phyloP scores from a whole-genome alignment of 2,329 filamentous ascomycete species.

The Dichotomopilus funicola region DNA sequence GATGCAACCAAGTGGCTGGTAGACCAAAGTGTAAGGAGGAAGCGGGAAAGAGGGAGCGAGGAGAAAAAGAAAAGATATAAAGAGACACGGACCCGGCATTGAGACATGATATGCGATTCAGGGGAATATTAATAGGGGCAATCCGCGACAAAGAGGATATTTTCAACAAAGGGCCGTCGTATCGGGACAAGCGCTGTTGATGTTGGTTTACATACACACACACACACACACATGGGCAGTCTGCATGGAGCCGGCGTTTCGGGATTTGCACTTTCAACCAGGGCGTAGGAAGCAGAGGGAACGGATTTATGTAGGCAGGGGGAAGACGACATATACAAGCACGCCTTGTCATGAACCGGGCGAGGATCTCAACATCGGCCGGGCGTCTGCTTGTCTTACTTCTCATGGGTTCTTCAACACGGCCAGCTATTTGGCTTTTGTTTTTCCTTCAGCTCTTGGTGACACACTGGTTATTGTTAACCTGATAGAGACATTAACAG shows the following conservation, averaged over 20 bases:
- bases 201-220: background rate
- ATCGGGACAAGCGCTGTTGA: background rate
- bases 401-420: slow-evolving; percentile 17
- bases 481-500: background rate
- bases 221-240: background rate
- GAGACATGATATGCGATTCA: background rate
- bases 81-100: too few relatives aligned
- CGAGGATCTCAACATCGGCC: slow-evolving; percentile 24
- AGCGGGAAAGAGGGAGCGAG: background rate
- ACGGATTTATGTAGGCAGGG: too few relatives aligned
- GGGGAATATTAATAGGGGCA: background rate
- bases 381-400: background rate
- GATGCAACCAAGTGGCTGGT: background rate
- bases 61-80: too few relatives aligned
- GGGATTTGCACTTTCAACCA: background rate
- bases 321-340: slow-evolving; percentile 5
- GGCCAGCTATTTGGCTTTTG: background rate
- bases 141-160: too few relatives aligned
- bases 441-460: background rate
- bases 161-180: slow-evolving; percentile 15
- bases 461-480: background rate
- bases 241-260: slow-evolving; percentile 16
- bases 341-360: slow-evolving; percentile 2
- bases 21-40: background rate
- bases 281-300: background rate